Base-by-base conservation (phyloP, 148 eudicot species). In the Selenicereus undatus region DNA sequence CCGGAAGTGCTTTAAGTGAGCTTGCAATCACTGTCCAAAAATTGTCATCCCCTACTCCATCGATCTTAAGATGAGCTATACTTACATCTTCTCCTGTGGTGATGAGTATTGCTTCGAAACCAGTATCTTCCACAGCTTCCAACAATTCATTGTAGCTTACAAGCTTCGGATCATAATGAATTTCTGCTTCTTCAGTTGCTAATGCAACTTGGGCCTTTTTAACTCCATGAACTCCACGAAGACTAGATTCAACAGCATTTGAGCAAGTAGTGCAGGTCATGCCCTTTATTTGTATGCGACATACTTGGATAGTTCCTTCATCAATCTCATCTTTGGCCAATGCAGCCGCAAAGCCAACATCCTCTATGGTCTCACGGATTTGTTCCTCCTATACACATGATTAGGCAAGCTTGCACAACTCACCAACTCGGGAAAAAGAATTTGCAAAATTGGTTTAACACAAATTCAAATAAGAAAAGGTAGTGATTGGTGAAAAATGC, bases 221-320 rank as follows among this genome's bases (percentile, higher is more conserved):
- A 35, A 96, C 94, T 48, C 99, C 99, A 11, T 75, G 86, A 48
- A 90, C 72, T 64, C 78, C 90, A 72, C 71, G 79, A 78, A 96
- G 87, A 73, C 79, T 85, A 50, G 91, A 86, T 84, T 93, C 97
- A 5, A 96, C 81, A 2, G 99, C 92, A 50, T 82, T 84, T n/a
- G 95, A 89, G 82, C 99, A 96, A 52, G 97, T 87, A 29, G 91
- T 92, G 90, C 98, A 93, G 22, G 95, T 92, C 92, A 96, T 90
- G 71, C 94, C 97, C 56, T 92, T 89, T 45, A 96, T 90, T 14
- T 76, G 93, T 76, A 93, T 80, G 21, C 98, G 83, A 70, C 97
- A 92, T 64, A 89, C 82, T 81, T 88, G 91, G 36, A 74, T 86
- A 64, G 85, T 86, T 81, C 79, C 89, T 76, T 90, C 89, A 77